Base-by-base conservation (phyloP, 208 protist genomes). In the Trypanosoma boissoni region DNA sequence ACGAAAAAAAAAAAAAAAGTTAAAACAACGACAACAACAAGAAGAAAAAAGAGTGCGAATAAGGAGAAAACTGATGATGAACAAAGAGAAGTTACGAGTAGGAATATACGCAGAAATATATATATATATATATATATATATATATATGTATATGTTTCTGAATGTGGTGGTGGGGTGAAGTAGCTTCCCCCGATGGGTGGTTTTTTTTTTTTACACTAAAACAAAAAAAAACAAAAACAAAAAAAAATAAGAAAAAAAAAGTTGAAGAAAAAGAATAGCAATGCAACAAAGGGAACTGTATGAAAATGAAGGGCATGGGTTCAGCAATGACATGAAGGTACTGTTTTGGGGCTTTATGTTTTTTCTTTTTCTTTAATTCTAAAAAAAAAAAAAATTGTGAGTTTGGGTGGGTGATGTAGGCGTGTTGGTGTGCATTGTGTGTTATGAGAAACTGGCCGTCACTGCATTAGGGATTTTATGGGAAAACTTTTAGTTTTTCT, bases 141-240 rank as follows among this genome's bases (percentile, higher is more conserved):
- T n/a, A n/a, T n/a, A n/a, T n/a, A n/a, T n/a, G n/a, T n/a, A n/a
- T n/a, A n/a, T n/a, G n/a, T n/a, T n/a, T n/a, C n/a, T n/a, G n/a
- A n/a, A n/a, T n/a, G n/a, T n/a, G n/a, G n/a, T n/a, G n/a, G n/a
- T n/a, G n/a, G n/a, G n/a, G n/a, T n/a, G n/a, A n/a, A n/a, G n/a
- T n/a, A n/a, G n/a, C n/a, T n/a, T n/a, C n/a, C n/a, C n/a, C n/a
- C n/a, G n/a, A n/a, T n/a, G n/a, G n/a, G n/a, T n/a, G 37, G 43
- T 45, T 24, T 3, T 61, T 43, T 52, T 10, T 49, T 49, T 48
- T 37, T 37, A n/a, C 24, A 7, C 41, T 16, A 23, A 42, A 49
- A 39, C 43, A 23, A 49, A n/a, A 42, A 16, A 49, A 49, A 23
- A 53, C 57, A 63, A 36, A 8, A 36, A 50, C 20, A 63, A 16